Base-by-base conservation (phyloP, 257 asterid species). In the Perilla frutescens region DNA sequence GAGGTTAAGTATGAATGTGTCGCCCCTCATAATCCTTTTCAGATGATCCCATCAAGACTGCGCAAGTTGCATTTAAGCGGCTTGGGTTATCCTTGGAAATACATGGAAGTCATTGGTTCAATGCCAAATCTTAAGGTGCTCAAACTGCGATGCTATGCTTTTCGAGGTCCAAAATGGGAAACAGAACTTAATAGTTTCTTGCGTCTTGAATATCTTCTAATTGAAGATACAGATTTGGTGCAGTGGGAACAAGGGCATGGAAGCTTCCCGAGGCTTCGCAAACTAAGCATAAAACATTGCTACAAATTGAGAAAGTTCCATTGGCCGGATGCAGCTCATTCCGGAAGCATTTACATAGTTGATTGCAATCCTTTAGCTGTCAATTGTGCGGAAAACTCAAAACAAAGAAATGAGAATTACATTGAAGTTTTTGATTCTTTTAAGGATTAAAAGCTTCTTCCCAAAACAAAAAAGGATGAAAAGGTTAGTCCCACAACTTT, bases 81-180 rank as follows among this genome's bases (percentile, higher is more conserved):
- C 4, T 14, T 55, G 62, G 62, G 62, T n/a, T 55, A 55, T 55
- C 62, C 39, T 6, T 55, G 62, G 62, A 37, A 26, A 26, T 55
- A 55, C 11, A 55, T 26, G 62, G 29, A 9, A 6, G 8, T 55
- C 8, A 55, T 55, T 8, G 37, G 39, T 2, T 20, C 40, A 34
- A 2, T 34, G 37, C 37, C 37, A 34, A 34, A 34, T 2, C 37
- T 34, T 34, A 2, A 3, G 4, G 62, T 10, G 62, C 62, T 57
- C 41, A 31, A 57, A 10, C 8, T 57, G 62, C 41, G 15, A 10
- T 9, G 31, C 2, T 31, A 57, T 57, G 41, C 62, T 1, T 57
- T 57, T 62, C 53, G 68, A 62, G 68, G 68, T 1, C 68, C 68
- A 45, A 43, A 62, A 15, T 62, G 68, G 69, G 69, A 63, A 12